These are phyloP conservation scores for Emmonsia crescens DNA, from an alignment of 2,329 filamentous ascomycete species.

Conservation along the genomic window DNA sequence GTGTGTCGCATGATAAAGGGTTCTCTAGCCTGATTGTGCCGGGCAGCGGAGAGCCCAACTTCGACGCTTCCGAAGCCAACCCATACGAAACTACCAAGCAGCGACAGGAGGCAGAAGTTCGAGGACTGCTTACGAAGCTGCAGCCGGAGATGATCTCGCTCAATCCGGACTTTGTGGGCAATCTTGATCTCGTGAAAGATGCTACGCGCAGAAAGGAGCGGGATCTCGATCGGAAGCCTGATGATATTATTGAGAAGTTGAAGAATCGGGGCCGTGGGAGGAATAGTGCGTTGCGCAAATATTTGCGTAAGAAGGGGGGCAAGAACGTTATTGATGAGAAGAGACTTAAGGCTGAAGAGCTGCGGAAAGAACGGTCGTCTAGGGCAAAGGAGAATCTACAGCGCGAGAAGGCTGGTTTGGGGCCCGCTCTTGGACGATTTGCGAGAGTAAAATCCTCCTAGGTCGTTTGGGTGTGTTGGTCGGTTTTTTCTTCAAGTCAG, in stretches of 20 bases:
- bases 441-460: slow-evolving; percentile 33
- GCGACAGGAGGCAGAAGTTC: slow-evolving; percentile 85
- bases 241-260: slow-evolving; percentile 47
- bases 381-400: slow-evolving; percentile 56
- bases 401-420: slow-evolving; percentile 62
- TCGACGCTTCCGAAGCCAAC: slow-evolving; percentile 84
- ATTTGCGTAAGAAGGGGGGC: slow-evolving; percentile 80
- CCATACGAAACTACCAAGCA: slow-evolving; percentile 91
- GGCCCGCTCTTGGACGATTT: slow-evolving; percentile 78
- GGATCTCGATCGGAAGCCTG: slow-evolving; percentile 63
- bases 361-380: slow-evolving; percentile 59
- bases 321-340: slow-evolving; percentile 96
- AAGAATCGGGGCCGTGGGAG: slow-evolving; percentile 76
- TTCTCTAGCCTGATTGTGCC: slow-evolving; percentile 87
- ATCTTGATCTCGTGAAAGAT: slow-evolving; percentile 69
- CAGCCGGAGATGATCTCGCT: slow-evolving; percentile 95
- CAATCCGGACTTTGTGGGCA: slow-evolving; percentile 84
- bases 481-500: neutral
- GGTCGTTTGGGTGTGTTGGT: neutral
- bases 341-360: slow-evolving; percentile 71
- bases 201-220: slow-evolving; percentile 65
- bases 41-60: slow-evolving; percentile 94
- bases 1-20: slow-evolving; percentile 70
- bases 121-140: slow-evolving; percentile 81
- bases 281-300: slow-evolving; percentile 79